Evolutionary conservation across 768 basidiomycete genomes (phyloP).

Genomic region (Serendipita indica): DNA sequence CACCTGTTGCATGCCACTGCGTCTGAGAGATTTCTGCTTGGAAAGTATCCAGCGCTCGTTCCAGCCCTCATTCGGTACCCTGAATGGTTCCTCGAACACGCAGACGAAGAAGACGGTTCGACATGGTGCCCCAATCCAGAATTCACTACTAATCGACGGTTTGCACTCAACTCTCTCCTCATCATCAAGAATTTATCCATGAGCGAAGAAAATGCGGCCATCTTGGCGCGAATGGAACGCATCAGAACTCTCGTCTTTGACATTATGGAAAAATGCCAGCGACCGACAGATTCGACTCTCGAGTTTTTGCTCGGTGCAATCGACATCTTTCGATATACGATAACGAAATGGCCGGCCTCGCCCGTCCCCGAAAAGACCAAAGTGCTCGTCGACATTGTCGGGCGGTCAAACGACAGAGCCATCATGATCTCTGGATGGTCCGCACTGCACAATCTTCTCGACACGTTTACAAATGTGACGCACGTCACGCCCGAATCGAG

Average conservation of each 20-base stretch:
- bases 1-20: conserved; percentile 66
- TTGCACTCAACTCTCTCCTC: conserved; percentile 75
- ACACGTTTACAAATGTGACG: conserved; percentile 40
- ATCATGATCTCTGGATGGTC: conserved; percentile 53
- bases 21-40: conserved; percentile 64
- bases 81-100: conserved; percentile 51
- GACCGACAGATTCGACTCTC: conserved; percentile 45
- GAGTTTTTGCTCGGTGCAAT: conserved; percentile 60
- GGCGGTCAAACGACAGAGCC: conserved; percentile 52
- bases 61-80: conserved; percentile 83
- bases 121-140: conserved; percentile 28
- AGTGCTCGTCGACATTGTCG: conserved; percentile 40
- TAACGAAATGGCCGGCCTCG: conserved; percentile 25
- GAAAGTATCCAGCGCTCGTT: conserved; percentile 58
- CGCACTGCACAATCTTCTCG: conserved; percentile 46
- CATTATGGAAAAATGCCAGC: conserved; percentile 45
- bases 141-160: conserved; percentile 40
- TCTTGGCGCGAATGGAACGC: conserved; percentile 42
- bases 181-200: conserved; percentile 74
- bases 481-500: conserved; percentile 42
- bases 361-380: conserved; percentile 35
- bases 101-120: conserved; percentile 10
- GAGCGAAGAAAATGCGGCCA: conserved; percentile 47
- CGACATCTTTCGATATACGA: conserved; percentile 55
- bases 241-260: conserved; percentile 53